A percentile compares a stretch with the other conserved stretches of the same genome.
These are phyloP conservation scores for Solanum hybrid DNA, from an alignment of 305 asterid genomes.

Conservation along the genomic window DNA sequence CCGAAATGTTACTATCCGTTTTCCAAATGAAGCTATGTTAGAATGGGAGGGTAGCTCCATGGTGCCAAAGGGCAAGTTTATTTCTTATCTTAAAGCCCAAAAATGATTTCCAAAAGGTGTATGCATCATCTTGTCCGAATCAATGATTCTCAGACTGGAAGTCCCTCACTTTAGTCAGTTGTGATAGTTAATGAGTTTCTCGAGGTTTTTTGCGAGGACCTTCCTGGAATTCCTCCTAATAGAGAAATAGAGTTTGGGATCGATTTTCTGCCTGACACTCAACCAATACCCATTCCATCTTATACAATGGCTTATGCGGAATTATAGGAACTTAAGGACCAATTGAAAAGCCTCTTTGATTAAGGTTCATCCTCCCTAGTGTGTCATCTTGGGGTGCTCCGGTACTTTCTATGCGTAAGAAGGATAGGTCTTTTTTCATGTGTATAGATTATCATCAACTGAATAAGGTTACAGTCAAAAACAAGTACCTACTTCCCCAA, in stretches of 20 bases:
- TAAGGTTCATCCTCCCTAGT: not conserved
- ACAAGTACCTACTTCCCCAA: not conserved
- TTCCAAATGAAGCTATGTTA: not conserved
- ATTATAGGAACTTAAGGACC: not conserved
- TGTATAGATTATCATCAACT: not conserved
- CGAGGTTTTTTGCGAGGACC: not conserved
- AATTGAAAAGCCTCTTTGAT: not conserved
- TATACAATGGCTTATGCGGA: rapidly evolving
- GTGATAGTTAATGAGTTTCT: not conserved
- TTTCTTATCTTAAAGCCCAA: not conserved
- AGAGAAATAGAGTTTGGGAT: not conserved
- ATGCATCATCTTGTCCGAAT: not conserved
- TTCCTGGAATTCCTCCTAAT: not conserved
- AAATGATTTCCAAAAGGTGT: not conserved
- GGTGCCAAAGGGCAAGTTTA: not conserved
- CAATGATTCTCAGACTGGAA: not conserved
- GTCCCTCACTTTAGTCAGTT: not conserved
- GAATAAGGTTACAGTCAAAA: not conserved
- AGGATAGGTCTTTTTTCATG: not conserved
- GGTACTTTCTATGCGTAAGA: no score
- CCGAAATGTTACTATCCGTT: not conserved
- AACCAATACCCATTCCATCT: not conserved
- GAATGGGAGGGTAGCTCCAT: not conserved
- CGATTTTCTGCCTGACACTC: not conserved
- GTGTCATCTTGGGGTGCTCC: not conserved